Base-by-base conservation (phyloP, 2,329 filamentous ascomycete genomes). In the Ascocoryne sarcoides region DNA sequence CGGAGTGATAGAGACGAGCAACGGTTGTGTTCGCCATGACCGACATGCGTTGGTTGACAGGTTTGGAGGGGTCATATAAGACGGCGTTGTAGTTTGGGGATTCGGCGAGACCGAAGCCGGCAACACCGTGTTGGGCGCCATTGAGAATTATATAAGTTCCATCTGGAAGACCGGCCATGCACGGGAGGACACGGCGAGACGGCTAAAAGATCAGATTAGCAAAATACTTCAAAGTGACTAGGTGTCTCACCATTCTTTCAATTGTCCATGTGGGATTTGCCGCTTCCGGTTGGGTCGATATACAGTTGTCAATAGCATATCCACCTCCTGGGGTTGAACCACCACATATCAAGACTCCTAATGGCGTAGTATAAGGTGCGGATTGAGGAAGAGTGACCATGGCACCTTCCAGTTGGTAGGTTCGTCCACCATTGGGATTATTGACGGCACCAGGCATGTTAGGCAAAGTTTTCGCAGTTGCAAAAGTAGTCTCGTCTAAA, bases 211-310 rank as follows among this genome's bases (percentile, higher is more conserved):
- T n/a, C n/a, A n/a, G n/a, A n/a, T n/a, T n/a, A n/a, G n/a, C n/a
- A n/a, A n/a, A n/a, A n/a, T n/a, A n/a, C n/a, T n/a, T n/a, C n/a
- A n/a, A n/a, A n/a, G n/a, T n/a, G n/a, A n/a, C n/a, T n/a, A n/a
- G n/a, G n/a, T n/a, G n/a, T n/a, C n/a, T n/a, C n/a, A n/a, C n/a
- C 48, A 82, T 82, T 33, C 77, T 71, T 61, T 83, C 79, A 26
- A 83, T 65, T 1, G 65, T 68, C 79, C 79, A 84, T 15, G 69
- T 57, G 1, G 76, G 65, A 4, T 68, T 62, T 1, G 65, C 55
- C 0, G 63, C 65, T 47, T 83, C 76, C 0, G 79, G 79, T n/a
- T 70, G 65, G 39, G 73, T 81, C 30, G 69, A 72, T 14, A 80
- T 71, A 53, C 79, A 84, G 60, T 82, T 83, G 59, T 83, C 79